Evolutionary conservation across 1,284 basidiomycete genomes (phyloP), one percentile per base, ranked within the genome.

Genomic region (Puccinia coronata): DNA sequence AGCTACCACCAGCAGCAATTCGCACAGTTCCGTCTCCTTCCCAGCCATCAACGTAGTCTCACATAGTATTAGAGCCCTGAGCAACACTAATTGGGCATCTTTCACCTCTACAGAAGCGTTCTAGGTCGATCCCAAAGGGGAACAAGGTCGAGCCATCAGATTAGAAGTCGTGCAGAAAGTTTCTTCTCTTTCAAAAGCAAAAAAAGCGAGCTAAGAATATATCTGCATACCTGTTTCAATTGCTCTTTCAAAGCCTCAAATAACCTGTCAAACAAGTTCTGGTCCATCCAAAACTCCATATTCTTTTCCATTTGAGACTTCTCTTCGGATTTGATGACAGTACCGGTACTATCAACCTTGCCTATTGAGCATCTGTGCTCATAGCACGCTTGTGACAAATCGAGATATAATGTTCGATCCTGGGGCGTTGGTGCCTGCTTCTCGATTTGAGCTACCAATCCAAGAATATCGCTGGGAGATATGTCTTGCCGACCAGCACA

Each of bases 11-110:
- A 81, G 43, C 28, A 81, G 49, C n/a, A 69, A 28, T 57, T 63
- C 71, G 57, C 80, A 81, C 31, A 81, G 36, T 34, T 74, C 80
- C 9, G 80, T 81, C 39, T 81, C 80, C 41, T 81, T 81, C 18
- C 80, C 80, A 18, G 59, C 70, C 59, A 81, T 74, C 61, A 81
- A 47, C 20, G 39, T 18, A 23, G 47, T 61, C 51, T 65, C 80
- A 49, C 69, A 53, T 74, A 81, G 36, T 12, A 81, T 75, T 47
- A 81, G 51, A 14, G 59, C 59, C 53, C 80, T 81, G 36, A 81
- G 65, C 11, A 81, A n/a, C 16, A 81, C 59, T 41, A 81, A 74
- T 69, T 81, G 71, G 53, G 61, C 34, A 69, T 75, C 80, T 51
- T 53, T 72, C 39, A 75, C 61, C 12, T 71, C 53, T 49, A 55